Percentiles rank a stretch among this genome's conserved stretches.
Conservation (phyloP, 768 basidiomycete species). For the Lentinula lateritia region DNA sequence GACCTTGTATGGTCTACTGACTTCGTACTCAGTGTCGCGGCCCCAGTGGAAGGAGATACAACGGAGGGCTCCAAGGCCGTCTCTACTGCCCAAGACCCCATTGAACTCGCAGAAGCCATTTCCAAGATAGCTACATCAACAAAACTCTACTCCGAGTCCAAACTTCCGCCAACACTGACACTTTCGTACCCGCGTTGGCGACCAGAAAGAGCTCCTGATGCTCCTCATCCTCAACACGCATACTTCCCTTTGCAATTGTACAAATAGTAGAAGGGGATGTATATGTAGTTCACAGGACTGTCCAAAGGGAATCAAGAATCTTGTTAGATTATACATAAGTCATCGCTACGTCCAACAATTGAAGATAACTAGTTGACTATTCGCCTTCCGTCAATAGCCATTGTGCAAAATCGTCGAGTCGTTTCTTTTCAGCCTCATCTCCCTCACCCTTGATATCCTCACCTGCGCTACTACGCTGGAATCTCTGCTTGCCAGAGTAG, state of each 20-base stretch:
- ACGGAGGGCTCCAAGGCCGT: constrained; percentile 36
- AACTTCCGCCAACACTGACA: constrained; percentile 72
- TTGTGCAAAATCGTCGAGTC: constrained; percentile 81
- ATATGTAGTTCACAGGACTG: neutral
- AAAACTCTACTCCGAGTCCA: constrained; percentile 55
- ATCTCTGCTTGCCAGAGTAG: constrained; percentile 77
- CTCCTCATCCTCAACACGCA: constrained; percentile 76
- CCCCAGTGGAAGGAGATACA: constrained; percentile 37
- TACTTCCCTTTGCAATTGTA: constrained; percentile 84
- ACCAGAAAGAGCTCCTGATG: constrained; percentile 62
- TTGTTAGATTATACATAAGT: neutral
- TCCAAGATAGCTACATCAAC: constrained; percentile 50
- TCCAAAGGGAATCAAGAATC: neutral
- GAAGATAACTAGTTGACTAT: too few species aligned
- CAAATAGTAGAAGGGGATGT: constrained; percentile 25
- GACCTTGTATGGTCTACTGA: neutral
- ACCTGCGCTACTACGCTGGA: constrained; percentile 65
- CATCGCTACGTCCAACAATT: neutral
- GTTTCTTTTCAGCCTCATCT: constrained; percentile 74
- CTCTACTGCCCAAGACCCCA: constrained; percentile 36
- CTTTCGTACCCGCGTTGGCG: constrained; percentile 67
- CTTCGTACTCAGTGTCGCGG: constrained; percentile 38
- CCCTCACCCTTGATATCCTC: constrained; percentile 61
- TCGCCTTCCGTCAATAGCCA: constrained; percentile 86
- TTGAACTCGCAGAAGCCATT: constrained; percentile 74